A percentile compares a stretch with the other conserved stretches of the same genome.
phyloP scores from a whole-genome alignment of 805 yeast genomes.

The Kluyveromyces starmeri region DNA sequence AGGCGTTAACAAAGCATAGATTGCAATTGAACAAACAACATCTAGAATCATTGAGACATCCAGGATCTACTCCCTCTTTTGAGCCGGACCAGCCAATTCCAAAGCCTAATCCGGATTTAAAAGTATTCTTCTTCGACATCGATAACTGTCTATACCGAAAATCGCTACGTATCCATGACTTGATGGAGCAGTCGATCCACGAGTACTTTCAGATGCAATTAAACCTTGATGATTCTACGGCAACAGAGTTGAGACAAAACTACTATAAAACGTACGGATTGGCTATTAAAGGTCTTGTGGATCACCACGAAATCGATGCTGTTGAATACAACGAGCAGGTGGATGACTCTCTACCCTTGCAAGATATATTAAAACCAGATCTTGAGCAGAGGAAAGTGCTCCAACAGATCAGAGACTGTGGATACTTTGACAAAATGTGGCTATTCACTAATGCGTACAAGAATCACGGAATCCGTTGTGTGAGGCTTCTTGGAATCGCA shows the following conservation, averaged over 20 bases:
- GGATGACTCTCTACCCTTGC: conserved; percentile 87
- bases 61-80: conserved; percentile 27
- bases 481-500: conserved; percentile 76
- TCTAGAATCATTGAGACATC: conserved; percentile 27
- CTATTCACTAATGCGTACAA: conserved; percentile 90
- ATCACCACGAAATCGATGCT: conserved; percentile 65
- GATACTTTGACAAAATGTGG: conserved; percentile 71
- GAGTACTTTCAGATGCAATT: conserved; percentile 64
- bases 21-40: conserved; percentile 26
- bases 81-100: conserved; percentile 23
- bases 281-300: conserved; percentile 81
- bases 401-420: conserved; percentile 32
- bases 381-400: conserved; percentile 44
- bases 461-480: conserved; percentile 78
- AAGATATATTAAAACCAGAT: conserved; percentile 63
- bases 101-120: conserved; percentile 21
- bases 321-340: conserved; percentile 80
- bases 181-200: conserved; percentile 83
- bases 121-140: conserved; percentile 75
- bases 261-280: conserved; percentile 86
- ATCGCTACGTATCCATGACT: conserved; percentile 66
- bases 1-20: conserved; percentile 18
- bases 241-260: conserved; percentile 55
- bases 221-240: conserved; percentile 59
- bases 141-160: conserved; percentile 85